phyloP scores from a whole-genome alignment of 163 green algal genomes.

The Scenedesmus sp. region DNA sequence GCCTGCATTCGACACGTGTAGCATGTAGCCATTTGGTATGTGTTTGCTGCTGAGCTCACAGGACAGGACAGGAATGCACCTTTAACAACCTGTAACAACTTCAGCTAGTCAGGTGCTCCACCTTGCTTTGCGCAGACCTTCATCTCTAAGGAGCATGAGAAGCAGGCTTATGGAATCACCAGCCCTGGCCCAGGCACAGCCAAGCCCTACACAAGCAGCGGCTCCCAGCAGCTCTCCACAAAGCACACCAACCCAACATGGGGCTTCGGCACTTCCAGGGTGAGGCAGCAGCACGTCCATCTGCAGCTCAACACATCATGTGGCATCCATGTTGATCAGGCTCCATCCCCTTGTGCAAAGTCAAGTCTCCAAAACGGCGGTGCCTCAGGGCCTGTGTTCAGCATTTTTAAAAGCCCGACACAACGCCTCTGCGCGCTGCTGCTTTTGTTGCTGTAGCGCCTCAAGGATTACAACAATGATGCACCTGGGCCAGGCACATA shows the following conservation, averaged over 20 bases:
- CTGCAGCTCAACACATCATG: too few relatives aligned
- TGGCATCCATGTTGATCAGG: too few relatives aligned
- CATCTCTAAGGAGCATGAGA: constrained; percentile 81
- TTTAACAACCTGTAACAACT: background rate
- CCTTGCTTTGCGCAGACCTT: constrained; percentile 63
- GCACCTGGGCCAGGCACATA: constrained; percentile 59
- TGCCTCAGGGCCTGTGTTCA: background rate
- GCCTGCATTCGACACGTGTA: too few relatives aligned
- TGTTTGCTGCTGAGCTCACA: too few relatives aligned
- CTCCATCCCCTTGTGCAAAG: too few relatives aligned
- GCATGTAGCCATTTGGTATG: too few relatives aligned
- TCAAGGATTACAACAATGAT: constrained; percentile 51
- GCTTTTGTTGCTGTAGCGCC: constrained; percentile 33
- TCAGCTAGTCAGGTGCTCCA: background rate
- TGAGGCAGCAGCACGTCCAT: constrained; percentile 12
- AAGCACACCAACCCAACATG: constrained; percentile 70
- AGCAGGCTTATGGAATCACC: constrained; percentile 65
- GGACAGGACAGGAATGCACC: too few relatives aligned
- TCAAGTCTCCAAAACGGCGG: too few relatives aligned
- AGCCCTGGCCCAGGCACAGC: constrained; percentile 73
- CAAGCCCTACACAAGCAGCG: constrained; percentile 59
- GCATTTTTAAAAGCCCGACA: too few relatives aligned
- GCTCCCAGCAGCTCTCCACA: constrained; percentile 65
- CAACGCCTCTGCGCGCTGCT: too few relatives aligned
- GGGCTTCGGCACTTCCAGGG: constrained; percentile 76